phyloP scores from a whole-genome alignment of 2,329 filamentous ascomycete species.

The Laburnicola sp. region DNA sequence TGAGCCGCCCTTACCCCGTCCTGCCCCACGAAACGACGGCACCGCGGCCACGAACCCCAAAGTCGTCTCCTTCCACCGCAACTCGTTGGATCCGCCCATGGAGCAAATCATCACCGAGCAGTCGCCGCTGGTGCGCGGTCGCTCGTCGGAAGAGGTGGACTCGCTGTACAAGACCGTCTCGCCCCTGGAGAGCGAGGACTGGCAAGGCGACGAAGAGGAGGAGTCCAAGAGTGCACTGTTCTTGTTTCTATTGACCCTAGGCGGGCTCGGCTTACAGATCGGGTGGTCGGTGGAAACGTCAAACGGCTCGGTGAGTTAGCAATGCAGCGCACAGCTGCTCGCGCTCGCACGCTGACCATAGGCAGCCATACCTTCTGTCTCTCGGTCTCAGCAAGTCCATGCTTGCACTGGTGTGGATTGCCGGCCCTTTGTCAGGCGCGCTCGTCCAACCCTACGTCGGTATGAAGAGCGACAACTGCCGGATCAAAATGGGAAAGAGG shows the following conservation, averaged over 20 bases:
- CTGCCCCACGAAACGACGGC: constrained; percentile 14
- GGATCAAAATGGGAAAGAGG: constrained; percentile 54
- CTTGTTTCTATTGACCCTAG: constrained; percentile 80
- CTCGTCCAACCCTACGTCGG: constrained; percentile 60
- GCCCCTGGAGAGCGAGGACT: constrained; percentile 42
- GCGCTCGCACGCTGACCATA: neutral
- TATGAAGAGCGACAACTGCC: constrained; percentile 56
- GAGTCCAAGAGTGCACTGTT: constrained; percentile 82
- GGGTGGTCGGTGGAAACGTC: neutral
- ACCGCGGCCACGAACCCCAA: constrained; percentile 32
- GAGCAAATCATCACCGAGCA: constrained; percentile 39
- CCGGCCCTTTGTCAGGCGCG: constrained; percentile 58
- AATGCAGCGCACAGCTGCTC: neutral
- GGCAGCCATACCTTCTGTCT: constrained; percentile 55
- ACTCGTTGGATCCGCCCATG: constrained; percentile 22
- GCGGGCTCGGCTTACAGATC: constrained; percentile 65
- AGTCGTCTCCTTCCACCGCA: constrained; percentile 42
- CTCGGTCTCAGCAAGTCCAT: constrained; percentile 58
- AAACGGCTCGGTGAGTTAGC: neutral
- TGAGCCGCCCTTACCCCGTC: constrained; percentile 3
- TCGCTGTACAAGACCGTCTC: constrained; percentile 39
- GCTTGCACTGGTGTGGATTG: constrained; percentile 58
- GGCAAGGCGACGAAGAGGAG: constrained; percentile 54
- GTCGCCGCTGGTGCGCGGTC: constrained; percentile 39
- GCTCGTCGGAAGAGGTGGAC: constrained; percentile 37